Percentiles rank a stretch among this genome's conserved stretches.
Evolutionary conservation across 805 yeast species (phyloP).

Genomic region (Cyberlindnera samutprakarnensis): DNA sequence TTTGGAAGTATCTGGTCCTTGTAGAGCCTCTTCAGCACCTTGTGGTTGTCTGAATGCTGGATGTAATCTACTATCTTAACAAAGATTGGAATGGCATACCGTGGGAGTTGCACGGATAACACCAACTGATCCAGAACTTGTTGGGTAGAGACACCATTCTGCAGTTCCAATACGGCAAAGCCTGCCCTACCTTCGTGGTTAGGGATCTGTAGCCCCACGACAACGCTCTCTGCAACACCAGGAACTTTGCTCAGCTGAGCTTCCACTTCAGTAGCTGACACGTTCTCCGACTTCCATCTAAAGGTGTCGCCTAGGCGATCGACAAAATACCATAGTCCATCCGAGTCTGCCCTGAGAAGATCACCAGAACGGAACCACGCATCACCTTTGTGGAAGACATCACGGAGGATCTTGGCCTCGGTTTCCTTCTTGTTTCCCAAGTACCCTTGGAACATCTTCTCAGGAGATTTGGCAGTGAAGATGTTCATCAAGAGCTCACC

Average conservation of each 20-base stretch:
- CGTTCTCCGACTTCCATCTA: constrained; percentile 96
- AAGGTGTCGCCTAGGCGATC: constrained; percentile 94
- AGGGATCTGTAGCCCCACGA: constrained; percentile 81
- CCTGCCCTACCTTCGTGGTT: constrained; percentile 95
- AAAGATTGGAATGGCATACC: constrained; percentile 81
- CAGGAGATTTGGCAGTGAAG: constrained; percentile 53
- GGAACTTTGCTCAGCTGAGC: constrained; percentile 43
- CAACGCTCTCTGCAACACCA: constrained; percentile 58
- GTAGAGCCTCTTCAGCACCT: constrained; percentile 63
- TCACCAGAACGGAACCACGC: constrained; percentile 91
- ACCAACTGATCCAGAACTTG: constrained; percentile 31
- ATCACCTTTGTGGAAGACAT: constrained; percentile 81
- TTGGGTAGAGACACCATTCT: constrained; percentile 19
- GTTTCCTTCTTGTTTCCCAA: constrained; percentile 75
- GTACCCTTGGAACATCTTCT: constrained; percentile 83
- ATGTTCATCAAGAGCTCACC: constrained; percentile 85
- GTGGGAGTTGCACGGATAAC: constrained; percentile 49
- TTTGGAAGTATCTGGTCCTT: constrained; percentile 63
- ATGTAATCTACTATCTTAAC: constrained; percentile 59
- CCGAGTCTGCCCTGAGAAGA: constrained; percentile 57
- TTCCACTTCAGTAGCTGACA: constrained; percentile 89
- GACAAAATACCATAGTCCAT: constrained; percentile 71
- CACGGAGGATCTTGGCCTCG: constrained; percentile 59
- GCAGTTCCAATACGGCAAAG: constrained; percentile 65
- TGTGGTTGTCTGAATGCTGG: constrained; percentile 71